Conservation (phyloP, 257 asterid genomes). For the Ballota nigra region DNA sequence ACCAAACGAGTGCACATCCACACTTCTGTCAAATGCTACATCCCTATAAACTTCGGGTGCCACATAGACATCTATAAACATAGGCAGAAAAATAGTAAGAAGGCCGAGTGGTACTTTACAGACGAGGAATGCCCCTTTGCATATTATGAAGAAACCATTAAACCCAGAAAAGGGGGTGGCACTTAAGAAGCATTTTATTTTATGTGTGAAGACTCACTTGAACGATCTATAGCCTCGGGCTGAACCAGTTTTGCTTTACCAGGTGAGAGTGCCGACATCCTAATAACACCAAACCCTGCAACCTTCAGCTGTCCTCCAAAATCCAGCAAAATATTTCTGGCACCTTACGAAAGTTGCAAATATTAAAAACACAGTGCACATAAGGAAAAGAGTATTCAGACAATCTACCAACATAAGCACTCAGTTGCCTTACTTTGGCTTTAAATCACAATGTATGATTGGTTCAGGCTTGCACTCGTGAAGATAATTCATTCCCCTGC, state of each 20-base stretch:
- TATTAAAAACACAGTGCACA: constrained; percentile 43
- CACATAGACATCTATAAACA: constrained; percentile 54
- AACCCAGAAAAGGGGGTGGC: background rate
- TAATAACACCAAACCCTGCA: constrained; percentile 83
- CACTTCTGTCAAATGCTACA: constrained; percentile 74
- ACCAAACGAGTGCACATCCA: constrained; percentile 86
- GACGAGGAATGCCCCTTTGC: background rate
- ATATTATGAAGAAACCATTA: background rate
- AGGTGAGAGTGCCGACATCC: constrained; percentile 59
- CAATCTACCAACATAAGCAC: constrained; percentile 41
- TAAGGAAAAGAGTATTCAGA: background rate
- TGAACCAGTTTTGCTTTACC: constrained; percentile 74
- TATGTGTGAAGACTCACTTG: constrained; percentile 52
- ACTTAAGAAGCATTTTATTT: background rate
- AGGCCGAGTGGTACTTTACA: background rate
- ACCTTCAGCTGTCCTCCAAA: constrained; percentile 97
- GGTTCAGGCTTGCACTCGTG: constrained; percentile 98
- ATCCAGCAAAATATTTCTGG: constrained; percentile 99
- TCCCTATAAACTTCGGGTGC: constrained; percentile 85
- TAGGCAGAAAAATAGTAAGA: constrained; percentile 7
- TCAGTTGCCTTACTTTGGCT: constrained; percentile 92
- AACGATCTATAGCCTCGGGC: constrained; percentile 69
- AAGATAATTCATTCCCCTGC: constrained; percentile 97
- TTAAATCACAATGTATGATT: constrained; percentile 83
- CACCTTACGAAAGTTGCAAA: constrained; percentile 84